phyloP scores from a whole-genome alignment of 257 asterid species.

The Plantago elongata region DNA sequence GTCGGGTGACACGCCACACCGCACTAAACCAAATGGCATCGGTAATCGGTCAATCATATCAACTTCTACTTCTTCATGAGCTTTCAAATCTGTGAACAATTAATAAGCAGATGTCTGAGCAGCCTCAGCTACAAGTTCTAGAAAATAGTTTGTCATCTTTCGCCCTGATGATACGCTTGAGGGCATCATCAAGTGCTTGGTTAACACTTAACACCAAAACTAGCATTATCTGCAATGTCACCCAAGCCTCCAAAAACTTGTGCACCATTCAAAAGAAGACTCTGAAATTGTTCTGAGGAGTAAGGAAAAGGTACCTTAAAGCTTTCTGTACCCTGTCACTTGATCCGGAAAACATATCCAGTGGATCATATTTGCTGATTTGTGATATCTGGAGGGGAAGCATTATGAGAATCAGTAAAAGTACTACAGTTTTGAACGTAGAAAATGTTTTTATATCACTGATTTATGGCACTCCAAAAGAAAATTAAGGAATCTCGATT shows the following conservation, averaged over 20 bases:
- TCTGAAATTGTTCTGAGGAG: constrained; percentile 94
- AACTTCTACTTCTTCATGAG: constrained; percentile 65
- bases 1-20: constrained; percentile 99
- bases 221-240: constrained; percentile 43
- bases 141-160: constrained; percentile 54
- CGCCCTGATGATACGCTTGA: constrained; percentile 51
- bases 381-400: constrained; percentile 53
- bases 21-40: constrained; percentile 61
- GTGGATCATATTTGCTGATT: constrained; percentile 80
- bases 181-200: constrained; percentile 58
- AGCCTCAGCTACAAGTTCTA: constrained; percentile 70
- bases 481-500: no score
- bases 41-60: constrained; percentile 89
- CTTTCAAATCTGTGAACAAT: constrained; percentile 54
- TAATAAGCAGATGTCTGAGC: constrained; percentile 38
- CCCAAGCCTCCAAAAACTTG: constrained; percentile 77
- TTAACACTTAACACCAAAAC: constrained; percentile 29
- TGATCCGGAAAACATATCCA: constrained; percentile 83
- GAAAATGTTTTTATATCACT: no score
- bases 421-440: no score
- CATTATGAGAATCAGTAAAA: background rate
- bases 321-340: constrained; percentile 66
- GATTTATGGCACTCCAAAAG: no score
- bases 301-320: constrained; percentile 49
- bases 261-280: constrained; percentile 82